These are phyloP conservation scores for Russula olivacea DNA, from an alignment of 768 basidiomycete genomes.

Conservation along the genomic window DNA sequence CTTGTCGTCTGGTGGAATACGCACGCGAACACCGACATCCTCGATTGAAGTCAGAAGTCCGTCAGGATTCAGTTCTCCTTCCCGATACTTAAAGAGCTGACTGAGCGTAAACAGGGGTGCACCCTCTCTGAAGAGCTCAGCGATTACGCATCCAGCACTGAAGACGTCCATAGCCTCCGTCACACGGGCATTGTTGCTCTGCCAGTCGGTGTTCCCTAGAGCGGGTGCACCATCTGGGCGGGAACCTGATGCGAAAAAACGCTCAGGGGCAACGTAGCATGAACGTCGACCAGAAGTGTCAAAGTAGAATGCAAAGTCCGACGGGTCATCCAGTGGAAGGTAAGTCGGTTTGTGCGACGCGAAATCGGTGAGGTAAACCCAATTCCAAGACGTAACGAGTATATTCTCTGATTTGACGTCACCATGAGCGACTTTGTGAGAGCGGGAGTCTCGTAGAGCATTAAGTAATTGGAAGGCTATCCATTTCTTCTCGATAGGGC, in stretches of 20 bases:
- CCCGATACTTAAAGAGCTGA: conserved; percentile 90
- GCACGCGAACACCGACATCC: conserved; percentile 74
- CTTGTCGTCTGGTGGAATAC: conserved; percentile 30
- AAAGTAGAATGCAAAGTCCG: conserved; percentile 97
- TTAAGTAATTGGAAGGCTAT: conserved; percentile 89
- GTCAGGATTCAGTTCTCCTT: conserved; percentile 77
- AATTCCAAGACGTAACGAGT: conserved; percentile 93
- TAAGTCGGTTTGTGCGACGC: conserved; percentile 92
- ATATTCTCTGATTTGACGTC: conserved; percentile 98
- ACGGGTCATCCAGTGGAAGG: conserved; percentile 92
- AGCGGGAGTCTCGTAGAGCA: conserved; percentile 75
- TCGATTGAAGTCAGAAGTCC: conserved; percentile 66
- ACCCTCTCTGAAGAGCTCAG: conserved; percentile 94
- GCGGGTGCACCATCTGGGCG: conserved; percentile 40
- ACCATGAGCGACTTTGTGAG: conserved; percentile 88
- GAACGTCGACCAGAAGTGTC: conserved; percentile 91
- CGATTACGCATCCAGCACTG: conserved; percentile 89
- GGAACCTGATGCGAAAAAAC: conserved; percentile 75
- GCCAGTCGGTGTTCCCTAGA: conserved; percentile 41
- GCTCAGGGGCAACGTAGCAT: conserved; percentile 94
- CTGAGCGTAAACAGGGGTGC: conserved; percentile 89
- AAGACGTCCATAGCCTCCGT: conserved; percentile 98
- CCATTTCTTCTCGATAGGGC: conserved; percentile 93
- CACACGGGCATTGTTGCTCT: conserved; percentile 71
- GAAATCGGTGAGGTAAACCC: conserved; percentile 93